Base-by-base conservation (phyloP, 768 basidiomycete genomes). In the Lyophyllum shimeji region DNA sequence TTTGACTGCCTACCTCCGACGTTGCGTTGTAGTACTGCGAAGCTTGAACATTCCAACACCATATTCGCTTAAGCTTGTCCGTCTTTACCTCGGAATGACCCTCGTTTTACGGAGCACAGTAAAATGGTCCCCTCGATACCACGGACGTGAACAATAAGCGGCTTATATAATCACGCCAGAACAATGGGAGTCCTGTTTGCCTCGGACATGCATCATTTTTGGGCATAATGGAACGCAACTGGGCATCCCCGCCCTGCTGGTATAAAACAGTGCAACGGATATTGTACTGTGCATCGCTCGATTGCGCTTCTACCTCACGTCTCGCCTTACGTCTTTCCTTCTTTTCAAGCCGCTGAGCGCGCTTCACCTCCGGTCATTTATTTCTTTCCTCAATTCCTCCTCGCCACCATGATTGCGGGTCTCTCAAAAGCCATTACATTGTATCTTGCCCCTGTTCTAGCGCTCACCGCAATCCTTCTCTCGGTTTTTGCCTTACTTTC, bases 401-500 rank as follows among this genome's bases (percentile, higher is more conserved):
- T 50, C 44, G 24, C 23, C 23, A 40, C 40, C 63, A 93, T 91
- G 90, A 84, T 92, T 64, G 74, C 83, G 57, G 80, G 82, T 60
- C 76, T 90, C 40, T 86, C 88, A 13, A 90, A 85, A 76, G 80
- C 81, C 53, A 74, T 83, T 60, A 84, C 81, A 51, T 74, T 88
- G 50, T 90, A 86, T 65, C 76, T 92, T 50, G 78, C 88, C 1
- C 87, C 88, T 21, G 21, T 89, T 4, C 71, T 92, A 47, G 78
- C 82, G 57, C 71, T 91, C 42, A 83, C 89, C 4, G 81, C 88
- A 9, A 71, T 87, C 47, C 61, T 92, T 31, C 82, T 93, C 40
- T 74, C 82, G 3, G 65, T 90, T 1, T 82, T 93, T 59, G 79
- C 84, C 3, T 89, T 82, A 58, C 71, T 90, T n/a, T 81, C 90